phyloP scores from a whole-genome alignment of 371 early-diverging fungal genomes.

The Furculomyces boomerangus region DNA sequence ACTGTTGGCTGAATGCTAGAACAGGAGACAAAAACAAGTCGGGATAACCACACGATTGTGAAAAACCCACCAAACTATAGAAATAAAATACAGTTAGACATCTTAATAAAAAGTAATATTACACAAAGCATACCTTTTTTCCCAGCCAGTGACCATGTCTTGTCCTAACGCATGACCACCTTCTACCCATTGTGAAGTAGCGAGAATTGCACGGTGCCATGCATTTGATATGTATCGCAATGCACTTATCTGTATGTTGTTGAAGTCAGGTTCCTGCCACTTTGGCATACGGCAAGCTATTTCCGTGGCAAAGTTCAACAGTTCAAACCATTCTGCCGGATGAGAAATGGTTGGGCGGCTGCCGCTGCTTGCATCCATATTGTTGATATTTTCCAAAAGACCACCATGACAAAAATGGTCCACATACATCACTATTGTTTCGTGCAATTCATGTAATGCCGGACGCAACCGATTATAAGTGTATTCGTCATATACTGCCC shows the following conservation, averaged over 20 bases:
- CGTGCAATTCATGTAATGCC: constrained; percentile 49
- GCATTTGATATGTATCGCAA: constrained; percentile 50
- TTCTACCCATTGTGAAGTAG: constrained; percentile 44
- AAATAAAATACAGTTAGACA: neutral
- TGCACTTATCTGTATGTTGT: constrained; percentile 38
- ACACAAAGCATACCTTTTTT: constrained; percentile 4
- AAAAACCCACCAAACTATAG: neutral
- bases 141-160: constrained; percentile 63
- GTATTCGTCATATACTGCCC: constrained; percentile 68
- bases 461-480: constrained; percentile 72
- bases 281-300: constrained; percentile 58
- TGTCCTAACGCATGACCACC: constrained; percentile 61
- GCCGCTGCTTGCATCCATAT: neutral
- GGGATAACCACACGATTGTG: neutral
- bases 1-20: neutral
- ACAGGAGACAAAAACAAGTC: neutral
- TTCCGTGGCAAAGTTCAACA: constrained; percentile 54
- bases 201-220: constrained; percentile 58
- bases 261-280: constrained; percentile 58
- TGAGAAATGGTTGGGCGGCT: constrained; percentile 6
- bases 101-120: neutral
- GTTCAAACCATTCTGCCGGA: constrained; percentile 41
- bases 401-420: constrained; percentile 64
- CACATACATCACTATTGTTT: constrained; percentile 62
- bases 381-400: constrained; percentile 6